Evolutionary conservation across 495 filamentous ascomycete genomes (phyloP), one percentile per base, ranked within the genome.

Genomic region (Aspergillus baeticus): DNA sequence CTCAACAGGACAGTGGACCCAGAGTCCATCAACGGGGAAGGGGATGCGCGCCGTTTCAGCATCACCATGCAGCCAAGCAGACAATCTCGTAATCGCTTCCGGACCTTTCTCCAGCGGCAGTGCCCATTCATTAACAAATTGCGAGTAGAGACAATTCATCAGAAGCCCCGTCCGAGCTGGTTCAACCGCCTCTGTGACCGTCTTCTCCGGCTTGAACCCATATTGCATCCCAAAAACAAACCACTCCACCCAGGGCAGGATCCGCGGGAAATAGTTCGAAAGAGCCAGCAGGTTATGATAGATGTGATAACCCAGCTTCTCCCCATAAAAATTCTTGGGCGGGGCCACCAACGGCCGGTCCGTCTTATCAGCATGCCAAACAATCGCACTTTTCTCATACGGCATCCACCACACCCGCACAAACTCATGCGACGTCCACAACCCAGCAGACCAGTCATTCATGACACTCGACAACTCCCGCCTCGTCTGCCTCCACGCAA

Each of bases 71-170:
- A 98, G 75, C 94, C 94, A 98, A 26, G 88, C 84, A 23, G 85
- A 86, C 17, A 98, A 80, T 22, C 94, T 87, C 23, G 72, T 81
- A 26, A 98, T 85, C 3, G 92, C 91, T 69, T 96, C 93, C 15
- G 94, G 94, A 0, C 95, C 94, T 57, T 88, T 86, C 60, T 84
- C 72, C n/a, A 98, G 74, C 6, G 94, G 94, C 45, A 98, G 81
- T 5, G 93, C 92, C 94, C 94, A 98, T 67, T 98, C 94, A 67
- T 98, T 96, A 42, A 98, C 94, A 63, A 91, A 95, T 68, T 98
- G 94, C 18, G 87, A 91, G 73, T 95, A 98, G 15, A 97, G 81
- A 68, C 94, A 98, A 70, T 98, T 92, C 89, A 98, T 91, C 41
- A 96, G 76, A 54, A 98, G 78, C 8, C 91, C 95, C 48, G 85